phyloP scores from a whole-genome alignment of 257 asterid genomes.

The Solanum dulcamara region DNA sequence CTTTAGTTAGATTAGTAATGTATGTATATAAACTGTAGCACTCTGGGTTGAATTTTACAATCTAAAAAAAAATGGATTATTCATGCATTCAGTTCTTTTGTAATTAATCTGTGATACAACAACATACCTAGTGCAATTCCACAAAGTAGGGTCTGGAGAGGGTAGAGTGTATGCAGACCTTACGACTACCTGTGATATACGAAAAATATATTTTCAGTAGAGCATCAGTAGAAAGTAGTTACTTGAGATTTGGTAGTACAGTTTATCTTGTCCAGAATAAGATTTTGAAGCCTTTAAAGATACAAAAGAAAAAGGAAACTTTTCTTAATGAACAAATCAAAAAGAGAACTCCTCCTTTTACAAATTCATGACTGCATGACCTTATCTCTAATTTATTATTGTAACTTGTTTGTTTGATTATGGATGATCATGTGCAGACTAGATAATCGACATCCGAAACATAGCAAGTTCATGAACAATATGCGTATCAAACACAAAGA shows the following conservation, averaged over 20 bases:
- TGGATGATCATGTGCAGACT: slow-evolving; percentile 19
- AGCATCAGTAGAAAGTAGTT: neutral
- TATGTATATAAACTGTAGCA: neutral
- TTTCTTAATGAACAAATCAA: neutral
- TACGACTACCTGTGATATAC: neutral
- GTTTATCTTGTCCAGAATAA: neutral
- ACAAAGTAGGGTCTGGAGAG: neutral
- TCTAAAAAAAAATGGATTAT: neutral
- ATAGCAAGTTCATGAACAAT: slow-evolving; percentile 50
- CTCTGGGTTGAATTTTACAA: neutral
- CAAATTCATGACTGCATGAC: neutral
- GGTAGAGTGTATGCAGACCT: neutral
- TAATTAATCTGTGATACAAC: neutral
- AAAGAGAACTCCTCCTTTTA: neutral
- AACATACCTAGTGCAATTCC: neutral
- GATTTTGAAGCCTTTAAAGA: neutral
- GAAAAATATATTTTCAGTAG: neutral
- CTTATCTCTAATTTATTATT: neutral
- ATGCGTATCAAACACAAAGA: slow-evolving; percentile 56
- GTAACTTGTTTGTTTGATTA: neutral
- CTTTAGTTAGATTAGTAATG: neutral
- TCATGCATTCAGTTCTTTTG: neutral
- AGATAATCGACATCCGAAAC: slow-evolving; percentile 31
- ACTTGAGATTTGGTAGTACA: neutral
- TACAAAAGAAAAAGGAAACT: neutral